Conservation (phyloP, 345 rosid species). For the Garcia nutans region DNA sequence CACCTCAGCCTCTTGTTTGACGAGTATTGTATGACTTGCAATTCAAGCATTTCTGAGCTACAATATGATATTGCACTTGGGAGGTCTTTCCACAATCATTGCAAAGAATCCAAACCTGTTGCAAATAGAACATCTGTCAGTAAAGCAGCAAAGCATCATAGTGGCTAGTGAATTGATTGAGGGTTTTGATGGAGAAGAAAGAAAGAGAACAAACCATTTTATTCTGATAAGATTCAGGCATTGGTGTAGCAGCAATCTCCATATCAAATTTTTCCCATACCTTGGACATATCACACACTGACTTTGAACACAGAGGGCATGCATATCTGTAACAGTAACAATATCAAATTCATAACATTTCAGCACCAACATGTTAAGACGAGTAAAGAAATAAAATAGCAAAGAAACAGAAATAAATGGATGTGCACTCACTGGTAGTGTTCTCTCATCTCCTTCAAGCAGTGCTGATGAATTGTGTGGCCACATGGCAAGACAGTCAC, state of each 20-base stretch:
- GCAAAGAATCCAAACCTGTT: constrained; percentile 80
- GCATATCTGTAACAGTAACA: constrained; percentile 49
- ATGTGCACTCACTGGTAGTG: constrained; percentile 61
- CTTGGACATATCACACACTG: constrained; percentile 87
- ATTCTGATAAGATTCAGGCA: constrained; percentile 68
- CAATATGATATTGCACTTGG: constrained; percentile 62
- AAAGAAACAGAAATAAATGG: neutral
- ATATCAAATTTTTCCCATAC: constrained; percentile 84
- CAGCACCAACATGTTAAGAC: neutral
- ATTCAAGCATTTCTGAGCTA: constrained; percentile 70
- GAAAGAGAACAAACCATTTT: constrained; percentile 43
- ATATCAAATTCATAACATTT: neutral
- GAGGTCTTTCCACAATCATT: constrained; percentile 72
- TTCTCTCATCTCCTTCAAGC: constrained; percentile 80
- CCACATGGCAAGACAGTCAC: constrained; percentile 84
- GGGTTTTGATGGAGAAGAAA: neutral
- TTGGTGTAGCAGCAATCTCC: constrained; percentile 82
- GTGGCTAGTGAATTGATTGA: neutral
- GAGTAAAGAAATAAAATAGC: neutral
- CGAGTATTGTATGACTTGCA: constrained; percentile 92
- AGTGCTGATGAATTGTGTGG: constrained; percentile 74
- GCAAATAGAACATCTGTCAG: neutral
- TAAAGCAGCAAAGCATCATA: neutral
- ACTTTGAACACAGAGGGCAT: constrained; percentile 86
- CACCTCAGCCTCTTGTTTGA: constrained; percentile 42